Evolutionary conservation across 1,284 basidiomycete species (phyloP), one percentile per base, ranked within the genome.

Genomic region (Melampsora americana): DNA sequence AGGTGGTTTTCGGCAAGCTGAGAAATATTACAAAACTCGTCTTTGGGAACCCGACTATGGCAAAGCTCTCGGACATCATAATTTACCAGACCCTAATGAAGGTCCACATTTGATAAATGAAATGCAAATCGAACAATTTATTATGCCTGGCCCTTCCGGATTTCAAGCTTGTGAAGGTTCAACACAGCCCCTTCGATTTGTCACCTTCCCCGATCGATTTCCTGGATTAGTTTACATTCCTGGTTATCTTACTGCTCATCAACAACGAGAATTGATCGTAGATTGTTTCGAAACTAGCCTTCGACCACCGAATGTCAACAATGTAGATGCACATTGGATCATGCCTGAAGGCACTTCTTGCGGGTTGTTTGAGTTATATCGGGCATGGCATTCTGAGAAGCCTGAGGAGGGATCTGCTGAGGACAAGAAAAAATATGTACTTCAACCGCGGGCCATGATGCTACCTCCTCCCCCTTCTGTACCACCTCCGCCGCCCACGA

Each of bases 351-450:
- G n/a, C n/a, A 46, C 16, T 26, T n/a, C 30, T 39, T 20, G 56
- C 53, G 69, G 69, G n/a, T n/a, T 71, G 26, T 71, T 61, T 60
- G 69, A 71, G 7, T 46, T 71, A 6, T 64, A 71, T 71, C 69
- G 60, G 7, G 30, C 42, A 39, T 71, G 69, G 69, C 48, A 42
- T 20, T 20, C 32, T 26, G 30, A 60, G 53, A 44, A 60, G 14
- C 28, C 28, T 60, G n/a, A 28, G n/a, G 26, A 50, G 20, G 48
- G 64, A 20, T 20, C 42, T 28, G 60, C 39, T 35, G 6, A 18
- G 30, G 62, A 73, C 11, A 14, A 18, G 20, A n/a, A 60, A 18
- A 30, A 23, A 9, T 73, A 50, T 53, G 39, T 65, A 28, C 62
- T 66, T 26, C 61, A 66, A 39, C 46, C 70, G 20, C 61, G 30